phyloP scores from a whole-genome alignment of 768 basidiomycete genomes.

The Phlebiopsis flavidoalba region DNA sequence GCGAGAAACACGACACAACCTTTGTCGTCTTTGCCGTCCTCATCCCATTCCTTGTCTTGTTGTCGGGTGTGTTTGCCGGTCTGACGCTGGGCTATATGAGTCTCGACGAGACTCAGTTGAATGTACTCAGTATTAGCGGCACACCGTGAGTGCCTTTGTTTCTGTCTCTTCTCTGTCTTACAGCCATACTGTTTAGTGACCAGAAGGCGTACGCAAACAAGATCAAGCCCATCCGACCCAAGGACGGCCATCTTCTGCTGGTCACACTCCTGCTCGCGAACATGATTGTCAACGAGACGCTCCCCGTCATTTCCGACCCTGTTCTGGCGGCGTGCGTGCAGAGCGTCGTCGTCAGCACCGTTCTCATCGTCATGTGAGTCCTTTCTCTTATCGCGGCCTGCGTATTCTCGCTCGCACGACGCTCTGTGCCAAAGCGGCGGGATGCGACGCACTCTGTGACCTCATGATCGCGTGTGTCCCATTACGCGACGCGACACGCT shows the following conservation, averaged over 20 bases:
- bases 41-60: conserved; percentile 78
- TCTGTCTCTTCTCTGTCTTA: conserved; percentile 6
- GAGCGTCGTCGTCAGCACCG: conserved; percentile 78
- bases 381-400: conserved; percentile 1
- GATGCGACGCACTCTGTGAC: neutral
- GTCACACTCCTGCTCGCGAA: conserved; percentile 82
- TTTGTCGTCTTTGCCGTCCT: conserved; percentile 46
- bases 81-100: conserved; percentile 91
- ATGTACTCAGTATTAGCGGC: conserved; percentile 81
- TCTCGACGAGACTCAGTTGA: conserved; percentile 87
- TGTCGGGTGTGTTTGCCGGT: conserved; percentile 88
- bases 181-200: conserved; percentile 37
- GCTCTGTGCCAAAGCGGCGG: neutral
- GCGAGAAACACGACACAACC: conserved; percentile 15
- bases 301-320: conserved; percentile 78
- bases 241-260: conserved; percentile 77
- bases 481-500: conserved; percentile 8
- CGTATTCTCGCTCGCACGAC: neutral
- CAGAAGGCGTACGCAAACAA: conserved; percentile 79
- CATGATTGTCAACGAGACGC: conserved; percentile 89
- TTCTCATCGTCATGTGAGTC: conserved; percentile 83
- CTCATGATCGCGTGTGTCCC: conserved; percentile 10
- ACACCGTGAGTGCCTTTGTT: conserved; percentile 52
- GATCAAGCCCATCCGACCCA: conserved; percentile 80
- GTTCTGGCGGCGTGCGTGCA: conserved; percentile 73